Conservation (phyloP, 1,284 basidiomycete genomes). For the Chalciporus piperatoides region DNA sequence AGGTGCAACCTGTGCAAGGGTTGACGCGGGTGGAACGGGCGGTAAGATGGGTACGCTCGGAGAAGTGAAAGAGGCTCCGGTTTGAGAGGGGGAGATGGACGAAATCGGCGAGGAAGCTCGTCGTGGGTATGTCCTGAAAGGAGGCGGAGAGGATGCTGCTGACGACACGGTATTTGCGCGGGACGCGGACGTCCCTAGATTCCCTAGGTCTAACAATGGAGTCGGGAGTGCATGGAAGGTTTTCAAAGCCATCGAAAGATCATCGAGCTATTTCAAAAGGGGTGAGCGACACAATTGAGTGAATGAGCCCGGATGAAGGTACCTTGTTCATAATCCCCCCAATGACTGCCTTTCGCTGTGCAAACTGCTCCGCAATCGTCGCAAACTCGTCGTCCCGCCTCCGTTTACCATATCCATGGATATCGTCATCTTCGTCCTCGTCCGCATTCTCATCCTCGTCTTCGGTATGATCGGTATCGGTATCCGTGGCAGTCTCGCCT, state of each 20-base stretch:
- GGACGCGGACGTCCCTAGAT: constrained; percentile 28
- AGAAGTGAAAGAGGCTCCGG: not conserved
- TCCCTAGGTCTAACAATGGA: constrained; percentile 38
- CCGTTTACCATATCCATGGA: constrained; percentile 42
- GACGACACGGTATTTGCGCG: constrained; percentile 32
- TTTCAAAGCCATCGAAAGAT: constrained; percentile 43
- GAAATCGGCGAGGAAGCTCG: constrained; percentile 5
- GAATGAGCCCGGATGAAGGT: constrained; percentile 6
- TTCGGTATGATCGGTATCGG: constrained; percentile 27
- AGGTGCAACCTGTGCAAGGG: constrained; percentile 5
- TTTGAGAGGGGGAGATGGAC: constrained; percentile 10
- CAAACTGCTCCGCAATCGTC: constrained; percentile 60
- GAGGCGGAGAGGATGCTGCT: constrained; percentile 11
- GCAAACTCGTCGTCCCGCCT: constrained; percentile 63
- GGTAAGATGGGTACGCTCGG: constrained; percentile 4
- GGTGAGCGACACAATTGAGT: not conserved
- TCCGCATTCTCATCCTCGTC: constrained; percentile 42
- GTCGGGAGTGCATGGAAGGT: constrained; percentile 45
- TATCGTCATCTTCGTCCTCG: constrained; percentile 41
- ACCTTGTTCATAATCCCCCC: constrained; percentile 71
- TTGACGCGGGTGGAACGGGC: constrained; percentile 21
- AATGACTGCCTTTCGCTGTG: constrained; percentile 61
- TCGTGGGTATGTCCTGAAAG: constrained; percentile 1
- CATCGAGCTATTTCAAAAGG: constrained; percentile 37
- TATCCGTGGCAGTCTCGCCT: constrained; percentile 17